A percentile compares a stretch with the other conserved stretches of the same genome.
These are phyloP conservation scores for Sporisorium sorghi DNA, from an alignment of 1,284 basidiomycete species.

Conservation along the genomic window DNA sequence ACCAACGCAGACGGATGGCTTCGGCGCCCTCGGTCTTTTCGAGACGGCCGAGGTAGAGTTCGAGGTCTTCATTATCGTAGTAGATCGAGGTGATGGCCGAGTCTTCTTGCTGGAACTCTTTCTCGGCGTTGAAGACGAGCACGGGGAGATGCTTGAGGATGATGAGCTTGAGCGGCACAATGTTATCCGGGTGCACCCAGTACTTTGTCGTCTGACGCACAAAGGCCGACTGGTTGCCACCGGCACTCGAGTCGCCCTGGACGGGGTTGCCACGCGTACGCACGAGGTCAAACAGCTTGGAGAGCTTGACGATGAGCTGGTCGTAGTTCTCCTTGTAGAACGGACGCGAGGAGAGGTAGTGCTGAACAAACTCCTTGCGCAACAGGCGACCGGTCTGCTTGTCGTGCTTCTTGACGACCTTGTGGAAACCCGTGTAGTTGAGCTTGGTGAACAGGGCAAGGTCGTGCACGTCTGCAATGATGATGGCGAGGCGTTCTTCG, in stretches of 20 bases:
- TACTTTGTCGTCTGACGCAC: conserved; percentile 98
- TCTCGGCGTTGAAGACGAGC: conserved; percentile 92
- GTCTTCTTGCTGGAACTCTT: conserved; percentile 90
- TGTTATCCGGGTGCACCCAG: conserved; percentile 83
- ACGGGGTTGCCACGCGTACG: conserved; percentile 94
- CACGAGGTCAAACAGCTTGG: conserved; percentile 93
- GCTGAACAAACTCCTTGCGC: conserved; percentile 78
- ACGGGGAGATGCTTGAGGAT: conserved; percentile 83
- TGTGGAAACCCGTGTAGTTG: conserved; percentile 95
- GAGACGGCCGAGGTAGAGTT: conserved; percentile 95
- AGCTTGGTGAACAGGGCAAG: conserved; percentile 92
- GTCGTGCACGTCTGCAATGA: conserved; percentile 98
- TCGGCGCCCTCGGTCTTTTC: conserved; percentile 99
- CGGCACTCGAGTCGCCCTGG: conserved; percentile 90
- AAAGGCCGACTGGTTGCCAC: conserved; percentile 94
- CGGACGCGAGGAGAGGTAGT: conserved; percentile 92
- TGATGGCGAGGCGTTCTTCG: conserved; percentile 93
- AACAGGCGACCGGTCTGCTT: conserved; percentile 75
- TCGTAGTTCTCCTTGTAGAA: conserved; percentile 87
- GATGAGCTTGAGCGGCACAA: conserved; percentile 94
- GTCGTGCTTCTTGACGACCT: conserved; percentile 96
- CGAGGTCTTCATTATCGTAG: conserved; percentile 94
- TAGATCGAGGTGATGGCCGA: conserved; percentile 87
- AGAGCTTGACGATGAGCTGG: conserved; percentile 94
- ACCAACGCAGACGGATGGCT: conserved; percentile 95